Base-by-base conservation (phyloP, 352 stramenopile species). In the Pythium plurisporium region DNA sequence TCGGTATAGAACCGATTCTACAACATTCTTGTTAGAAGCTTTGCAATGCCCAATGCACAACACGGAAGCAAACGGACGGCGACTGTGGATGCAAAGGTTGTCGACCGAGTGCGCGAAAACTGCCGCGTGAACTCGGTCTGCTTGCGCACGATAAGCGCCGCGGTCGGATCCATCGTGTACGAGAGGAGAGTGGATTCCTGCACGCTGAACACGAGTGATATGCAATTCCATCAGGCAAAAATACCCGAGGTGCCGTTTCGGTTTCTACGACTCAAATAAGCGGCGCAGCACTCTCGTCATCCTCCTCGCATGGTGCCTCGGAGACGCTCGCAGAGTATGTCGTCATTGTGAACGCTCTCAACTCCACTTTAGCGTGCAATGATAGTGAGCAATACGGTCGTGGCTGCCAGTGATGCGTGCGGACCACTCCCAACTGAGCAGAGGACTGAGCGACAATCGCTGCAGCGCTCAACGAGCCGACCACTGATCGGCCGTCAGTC, bases 1-100 rank as follows among this genome's bases (percentile, higher is more conserved):
- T 91, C 81, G 0, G 67, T 69, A 62, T 79, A 91, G 55, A 91
- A 91, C 26, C 81, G 76, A 46, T 91, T 69, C 81, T 91, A 25
- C 20, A 3, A n/a, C 17, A 14, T 23, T 19, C 14, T 40, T 4
- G 4, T n/a, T n/a, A n/a, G n/a, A n/a, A n/a, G n/a, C n/a, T n/a
- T n/a, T n/a, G n/a, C n/a, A n/a, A n/a, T n/a, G n/a, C n/a, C n/a
- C n/a, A n/a, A n/a, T n/a, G n/a, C n/a, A n/a, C n/a, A n/a, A n/a
- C n/a, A n/a, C n/a, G n/a, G n/a, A n/a, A n/a, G n/a, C n/a, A n/a
- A 17, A 69, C 50, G 22, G 43, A 70, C 65, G n/a, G 47, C 55
- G 5, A 73, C 57, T 1, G 44, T 62, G 26, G 59, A 41, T 0
- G 55, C 48, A 43, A 73, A 73, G 0, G 52, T 46, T 11, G 33